Conservation (phyloP, 768 basidiomycete genomes). For the Cyclocybe aegerita region DNA sequence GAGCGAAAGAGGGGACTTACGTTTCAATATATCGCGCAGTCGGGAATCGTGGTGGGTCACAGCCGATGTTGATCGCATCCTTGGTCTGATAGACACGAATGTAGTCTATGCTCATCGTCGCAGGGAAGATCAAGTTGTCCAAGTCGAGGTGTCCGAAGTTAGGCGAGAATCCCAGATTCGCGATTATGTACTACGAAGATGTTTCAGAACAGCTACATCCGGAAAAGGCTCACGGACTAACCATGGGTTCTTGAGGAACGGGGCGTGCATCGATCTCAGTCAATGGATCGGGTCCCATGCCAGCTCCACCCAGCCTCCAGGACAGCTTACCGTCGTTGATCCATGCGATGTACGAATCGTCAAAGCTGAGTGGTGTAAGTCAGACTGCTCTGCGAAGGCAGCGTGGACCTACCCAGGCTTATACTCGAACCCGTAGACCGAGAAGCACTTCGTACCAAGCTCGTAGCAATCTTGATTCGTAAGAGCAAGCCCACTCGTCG, state of each 20-base stretch:
- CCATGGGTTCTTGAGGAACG: constrained; percentile 77
- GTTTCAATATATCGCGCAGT: constrained; percentile 72
- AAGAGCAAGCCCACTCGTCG: constrained; percentile 64
- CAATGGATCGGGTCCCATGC: constrained; percentile 47
- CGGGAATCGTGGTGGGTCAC: constrained; percentile 71
- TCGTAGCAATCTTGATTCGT: constrained; percentile 72
- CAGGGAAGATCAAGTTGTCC: constrained; percentile 60
- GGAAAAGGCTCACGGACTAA: constrained; percentile 19
- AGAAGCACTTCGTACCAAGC: constrained; percentile 26
- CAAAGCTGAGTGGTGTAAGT: constrained; percentile 16
- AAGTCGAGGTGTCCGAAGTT: constrained; percentile 71
- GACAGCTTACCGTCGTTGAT: constrained; percentile 56
- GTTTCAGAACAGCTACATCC: neutral
- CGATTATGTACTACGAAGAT: constrained; percentile 37
- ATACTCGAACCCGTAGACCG: constrained; percentile 49
- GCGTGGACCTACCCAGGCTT: constrained; percentile 38
- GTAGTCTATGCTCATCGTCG: constrained; percentile 73
- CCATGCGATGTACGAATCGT: constrained; percentile 68
- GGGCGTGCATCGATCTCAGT: constrained; percentile 62
- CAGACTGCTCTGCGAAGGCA: neutral
- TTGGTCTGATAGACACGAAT: constrained; percentile 83
- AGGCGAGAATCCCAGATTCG: constrained; percentile 75
- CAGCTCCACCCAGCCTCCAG: constrained; percentile 66
- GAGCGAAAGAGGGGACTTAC: constrained; percentile 16
- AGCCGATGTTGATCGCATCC: constrained; percentile 68